Evolutionary conservation across 148 eudicot genomes (phyloP).

Genomic region (Chenopodium berlandieri): DNA sequence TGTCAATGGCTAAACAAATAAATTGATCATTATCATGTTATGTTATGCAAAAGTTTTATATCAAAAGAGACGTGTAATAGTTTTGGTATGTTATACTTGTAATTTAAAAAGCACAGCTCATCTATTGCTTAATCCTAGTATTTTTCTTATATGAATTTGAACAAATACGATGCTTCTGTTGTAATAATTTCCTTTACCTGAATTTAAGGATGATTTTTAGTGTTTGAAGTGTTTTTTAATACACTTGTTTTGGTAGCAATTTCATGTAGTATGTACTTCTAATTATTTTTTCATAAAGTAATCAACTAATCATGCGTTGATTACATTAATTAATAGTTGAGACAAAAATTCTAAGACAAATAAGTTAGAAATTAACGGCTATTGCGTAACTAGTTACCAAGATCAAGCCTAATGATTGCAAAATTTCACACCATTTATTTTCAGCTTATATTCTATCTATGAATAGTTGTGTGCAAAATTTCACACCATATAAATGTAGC

Average conservation of each 20-base stretch:
- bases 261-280: background rate
- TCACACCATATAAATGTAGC: too few relatives aligned
- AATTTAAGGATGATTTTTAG: slow-evolving; percentile 23
- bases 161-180: slow-evolving; percentile 12
- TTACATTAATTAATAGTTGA: background rate
- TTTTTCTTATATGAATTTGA: background rate
- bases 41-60: background rate
- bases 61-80: slow-evolving; percentile 12
- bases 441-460: too few relatives aligned
- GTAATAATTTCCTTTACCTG: slow-evolving; percentile 14
- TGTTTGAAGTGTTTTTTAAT: slow-evolving; percentile 26
- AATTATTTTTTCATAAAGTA: background rate
- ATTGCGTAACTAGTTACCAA: background rate
- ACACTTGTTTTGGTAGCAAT: slow-evolving; percentile 7
- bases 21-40: background rate
- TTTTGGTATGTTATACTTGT: background rate
- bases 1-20: slow-evolving; percentile 5
- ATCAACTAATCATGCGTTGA: background rate
- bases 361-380: background rate
- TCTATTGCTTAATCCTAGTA: slow-evolving; percentile 10
- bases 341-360: slow-evolving; percentile 2
- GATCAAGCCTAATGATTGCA: background rate
- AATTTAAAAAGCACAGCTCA: slow-evolving; percentile 22
- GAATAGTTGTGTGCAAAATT: too few relatives aligned
- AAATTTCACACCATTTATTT: background rate